phyloP scores from a whole-genome alignment of 345 rosid genomes.

The Eucalyptus guilfoylei region DNA sequence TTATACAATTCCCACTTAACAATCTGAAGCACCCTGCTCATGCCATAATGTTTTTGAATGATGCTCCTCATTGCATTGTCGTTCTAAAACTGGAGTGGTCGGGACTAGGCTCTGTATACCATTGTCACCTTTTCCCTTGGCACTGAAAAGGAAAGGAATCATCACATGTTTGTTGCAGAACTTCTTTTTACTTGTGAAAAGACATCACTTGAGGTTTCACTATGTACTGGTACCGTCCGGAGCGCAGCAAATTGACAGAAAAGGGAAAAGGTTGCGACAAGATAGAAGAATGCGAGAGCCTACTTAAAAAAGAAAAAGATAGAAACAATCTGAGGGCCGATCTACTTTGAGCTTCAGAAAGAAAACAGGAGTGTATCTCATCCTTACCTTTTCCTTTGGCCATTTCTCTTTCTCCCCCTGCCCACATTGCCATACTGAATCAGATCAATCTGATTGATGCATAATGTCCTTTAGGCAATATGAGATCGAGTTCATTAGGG shows the following conservation, averaged over 20 bases:
- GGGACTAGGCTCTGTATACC: background rate
- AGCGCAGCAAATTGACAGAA: background rate
- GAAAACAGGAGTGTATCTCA: background rate
- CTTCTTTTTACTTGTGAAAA: background rate
- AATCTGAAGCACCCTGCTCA: background rate
- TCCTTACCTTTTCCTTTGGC: background rate
- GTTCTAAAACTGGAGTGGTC: background rate
- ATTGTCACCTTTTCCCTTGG: background rate
- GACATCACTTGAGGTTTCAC: background rate
- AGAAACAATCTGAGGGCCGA: background rate
- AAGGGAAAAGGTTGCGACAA: background rate
- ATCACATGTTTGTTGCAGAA: background rate
- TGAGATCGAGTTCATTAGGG: background rate
- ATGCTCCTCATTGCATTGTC: background rate
- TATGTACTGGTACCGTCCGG: background rate
- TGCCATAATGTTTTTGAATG: background rate
- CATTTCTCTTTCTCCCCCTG: background rate
- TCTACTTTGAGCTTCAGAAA: background rate
- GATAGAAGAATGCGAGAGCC: background rate
- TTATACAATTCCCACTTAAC: background rate
- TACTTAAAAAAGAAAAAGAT: background rate
- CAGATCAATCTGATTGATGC: background rate
- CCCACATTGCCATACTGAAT: background rate
- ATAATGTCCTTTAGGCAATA: background rate
- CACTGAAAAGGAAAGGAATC: background rate